Conservation (phyloP, 441 rosid species). For the Iberis amara region DNA sequence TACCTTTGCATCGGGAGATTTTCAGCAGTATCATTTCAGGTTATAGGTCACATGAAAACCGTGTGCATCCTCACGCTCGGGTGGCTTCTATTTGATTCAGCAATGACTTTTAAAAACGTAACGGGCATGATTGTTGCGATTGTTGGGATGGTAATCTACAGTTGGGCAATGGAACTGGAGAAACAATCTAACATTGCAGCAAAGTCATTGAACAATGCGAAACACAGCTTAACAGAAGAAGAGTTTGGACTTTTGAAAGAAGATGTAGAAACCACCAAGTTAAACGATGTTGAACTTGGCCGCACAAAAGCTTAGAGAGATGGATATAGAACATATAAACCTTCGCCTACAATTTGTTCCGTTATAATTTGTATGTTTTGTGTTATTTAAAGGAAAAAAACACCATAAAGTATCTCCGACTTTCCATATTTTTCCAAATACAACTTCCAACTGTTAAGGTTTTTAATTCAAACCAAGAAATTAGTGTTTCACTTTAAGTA, state of each 20-base stretch:
- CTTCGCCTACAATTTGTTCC: too few relatives aligned
- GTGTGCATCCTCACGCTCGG: constrained; percentile 76
- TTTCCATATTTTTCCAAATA: too few relatives aligned
- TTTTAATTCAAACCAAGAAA: too few relatives aligned
- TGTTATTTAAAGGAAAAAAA: too few relatives aligned
- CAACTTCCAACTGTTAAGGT: too few relatives aligned
- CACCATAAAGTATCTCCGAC: too few relatives aligned
- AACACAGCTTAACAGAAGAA: constrained; percentile 63
- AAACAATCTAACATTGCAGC: constrained; percentile 34
- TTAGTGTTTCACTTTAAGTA: too few relatives aligned
- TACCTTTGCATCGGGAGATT: constrained; percentile 53
- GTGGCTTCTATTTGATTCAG: constrained; percentile 78
- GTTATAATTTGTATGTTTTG: too few relatives aligned
- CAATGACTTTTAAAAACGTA: constrained; percentile 66
- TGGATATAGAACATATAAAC: not conserved
- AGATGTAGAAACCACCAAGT: constrained; percentile 45
- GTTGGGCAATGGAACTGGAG: constrained; percentile 75
- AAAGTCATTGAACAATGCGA: constrained; percentile 25
- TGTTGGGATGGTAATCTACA: constrained; percentile 70
- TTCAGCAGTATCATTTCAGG: constrained; percentile 83
- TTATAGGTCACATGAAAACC: constrained; percentile 87
- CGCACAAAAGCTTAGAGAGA: constrained; percentile 25
- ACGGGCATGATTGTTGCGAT: constrained; percentile 70
- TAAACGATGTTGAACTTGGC: constrained; percentile 63
- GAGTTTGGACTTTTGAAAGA: constrained; percentile 74